phyloP scores from a whole-genome alignment of 2,329 filamentous ascomycete species.

The Xylariaceae sp. region DNA sequence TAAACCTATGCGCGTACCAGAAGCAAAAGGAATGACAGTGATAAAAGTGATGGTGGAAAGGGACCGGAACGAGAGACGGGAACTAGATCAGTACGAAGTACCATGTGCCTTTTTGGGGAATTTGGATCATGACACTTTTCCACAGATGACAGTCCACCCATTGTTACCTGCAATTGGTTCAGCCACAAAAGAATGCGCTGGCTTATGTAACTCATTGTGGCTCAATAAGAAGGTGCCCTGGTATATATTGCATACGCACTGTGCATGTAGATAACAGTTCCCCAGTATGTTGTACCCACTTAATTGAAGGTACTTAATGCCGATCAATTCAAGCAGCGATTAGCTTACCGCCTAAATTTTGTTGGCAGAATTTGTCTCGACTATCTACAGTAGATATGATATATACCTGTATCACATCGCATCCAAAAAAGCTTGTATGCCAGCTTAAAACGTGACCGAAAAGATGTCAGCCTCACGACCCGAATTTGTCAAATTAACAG shows the following conservation, averaged over 20 bases:
- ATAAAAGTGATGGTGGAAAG: neutral
- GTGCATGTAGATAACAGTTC: too few species aligned
- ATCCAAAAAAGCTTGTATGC: conserved; percentile 3
- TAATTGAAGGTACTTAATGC: too few species aligned
- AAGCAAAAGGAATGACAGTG: conserved; percentile 9
- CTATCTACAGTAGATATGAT: conserved; percentile 4
- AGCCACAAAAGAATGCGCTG: too few species aligned
- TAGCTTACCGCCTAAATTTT: conserved; percentile 42
- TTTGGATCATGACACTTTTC: conserved; percentile 44
- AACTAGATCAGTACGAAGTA: neutral
- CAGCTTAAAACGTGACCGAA: conserved; percentile 12
- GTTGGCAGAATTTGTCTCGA: conserved; percentile 40
- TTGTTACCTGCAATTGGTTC: neutral
- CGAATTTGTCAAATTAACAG: conserved; percentile 77
- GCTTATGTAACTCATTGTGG: too few species aligned
- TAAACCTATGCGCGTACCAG: neutral
- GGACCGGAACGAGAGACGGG: conserved; percentile 20
- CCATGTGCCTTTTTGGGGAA: conserved; percentile 24
- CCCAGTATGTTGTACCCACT: too few species aligned
- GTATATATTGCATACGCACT: too few species aligned
- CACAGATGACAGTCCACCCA: conserved; percentile 21
- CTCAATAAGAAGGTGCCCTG: too few species aligned
- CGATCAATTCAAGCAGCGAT: too few species aligned
- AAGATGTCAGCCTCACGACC: conserved; percentile 47
- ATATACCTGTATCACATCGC: conserved; percentile 3